phyloP scores from a whole-genome alignment of 768 basidiomycete species.

The Leccinum obscurum region DNA sequence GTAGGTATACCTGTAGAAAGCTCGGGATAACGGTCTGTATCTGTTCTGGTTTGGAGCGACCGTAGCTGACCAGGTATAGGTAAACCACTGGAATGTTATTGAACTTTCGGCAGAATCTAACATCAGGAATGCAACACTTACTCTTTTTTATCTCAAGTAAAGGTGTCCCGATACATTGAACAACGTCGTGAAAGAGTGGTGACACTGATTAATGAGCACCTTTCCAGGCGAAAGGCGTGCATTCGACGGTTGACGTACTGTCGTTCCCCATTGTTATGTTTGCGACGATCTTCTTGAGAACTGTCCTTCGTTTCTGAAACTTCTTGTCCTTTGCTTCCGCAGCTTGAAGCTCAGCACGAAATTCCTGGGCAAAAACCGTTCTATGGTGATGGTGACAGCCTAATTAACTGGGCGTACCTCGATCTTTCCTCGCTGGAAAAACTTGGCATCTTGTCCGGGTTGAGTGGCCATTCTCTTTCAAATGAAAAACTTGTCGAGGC shows the following conservation, averaged over 20 bases:
- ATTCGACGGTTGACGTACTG: constrained; percentile 58
- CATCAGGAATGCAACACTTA: constrained; percentile 40
- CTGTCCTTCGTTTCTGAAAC: constrained; percentile 88
- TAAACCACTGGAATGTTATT: constrained; percentile 76
- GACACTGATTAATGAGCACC: constrained; percentile 63
- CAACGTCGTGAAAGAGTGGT: constrained; percentile 90
- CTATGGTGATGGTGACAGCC: constrained; percentile 11
- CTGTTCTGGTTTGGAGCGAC: constrained; percentile 89
- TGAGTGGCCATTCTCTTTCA: constrained; percentile 42
- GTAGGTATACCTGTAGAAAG: constrained; percentile 71
- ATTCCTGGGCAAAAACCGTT: constrained; percentile 55
- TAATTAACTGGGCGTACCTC: constrained; percentile 50
- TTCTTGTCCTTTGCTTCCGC: constrained; percentile 97
- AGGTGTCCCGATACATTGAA: constrained; percentile 93
- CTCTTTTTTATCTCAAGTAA: constrained; percentile 99
- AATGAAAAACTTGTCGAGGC: background rate
- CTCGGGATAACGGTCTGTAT: constrained; percentile 89
- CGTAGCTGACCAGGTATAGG: constrained; percentile 96
- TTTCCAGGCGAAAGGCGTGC: constrained; percentile 16
- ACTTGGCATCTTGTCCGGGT: constrained; percentile 85
- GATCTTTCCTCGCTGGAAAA: constrained; percentile 90
- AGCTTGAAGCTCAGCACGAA: constrained; percentile 87
- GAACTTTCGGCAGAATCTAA: constrained; percentile 1
- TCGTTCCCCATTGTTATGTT: constrained; percentile 99
- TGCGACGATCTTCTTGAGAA: constrained; percentile 96